A percentile compares a stretch with the other conserved stretches of the same genome.
These are phyloP conservation scores for Clitocybe nebularis DNA, from an alignment of 1,284 basidiomycete genomes.

Conservation along the genomic window DNA sequence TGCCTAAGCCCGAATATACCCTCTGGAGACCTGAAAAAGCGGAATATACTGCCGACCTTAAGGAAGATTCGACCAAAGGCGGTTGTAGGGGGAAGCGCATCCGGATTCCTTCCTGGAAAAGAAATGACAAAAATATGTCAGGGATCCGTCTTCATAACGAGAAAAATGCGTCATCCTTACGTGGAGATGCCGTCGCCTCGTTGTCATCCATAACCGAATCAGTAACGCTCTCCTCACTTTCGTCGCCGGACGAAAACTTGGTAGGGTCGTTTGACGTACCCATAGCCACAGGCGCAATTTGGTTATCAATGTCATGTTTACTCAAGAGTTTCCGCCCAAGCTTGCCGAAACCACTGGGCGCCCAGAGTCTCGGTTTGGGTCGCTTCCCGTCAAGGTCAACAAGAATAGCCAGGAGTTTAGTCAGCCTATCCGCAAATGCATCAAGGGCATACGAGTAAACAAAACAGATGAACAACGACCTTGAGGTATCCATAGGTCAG, in stretches of 20 bases:
- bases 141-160: background rate
- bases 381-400: constrained; percentile 31
- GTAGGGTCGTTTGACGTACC: constrained; percentile 32
- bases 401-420: constrained; percentile 26
- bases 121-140: background rate
- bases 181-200: background rate
- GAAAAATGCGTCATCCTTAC: constrained; percentile 7
- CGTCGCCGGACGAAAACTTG: constrained; percentile 18
- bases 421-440: constrained; percentile 31
- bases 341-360: constrained; percentile 35
- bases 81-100: constrained; percentile 31
- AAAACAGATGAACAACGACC: constrained; percentile 39
- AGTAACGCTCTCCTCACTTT: constrained; percentile 8
- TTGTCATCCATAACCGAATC: constrained; percentile 15
- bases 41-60: constrained; percentile 22
- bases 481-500: constrained; percentile 10
- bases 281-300: constrained; percentile 24
- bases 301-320: constrained; percentile 13
- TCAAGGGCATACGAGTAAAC: constrained; percentile 38
- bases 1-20: constrained; percentile 36
- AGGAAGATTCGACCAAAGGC: constrained; percentile 26
- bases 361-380: constrained; percentile 32
- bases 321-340: constrained; percentile 28
- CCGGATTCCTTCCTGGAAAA: constrained; percentile 30
- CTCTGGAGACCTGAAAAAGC: constrained; percentile 31